Conservation (phyloP, 371 early-diverging fungal species). For the Furculomyces boomerangus region DNA sequence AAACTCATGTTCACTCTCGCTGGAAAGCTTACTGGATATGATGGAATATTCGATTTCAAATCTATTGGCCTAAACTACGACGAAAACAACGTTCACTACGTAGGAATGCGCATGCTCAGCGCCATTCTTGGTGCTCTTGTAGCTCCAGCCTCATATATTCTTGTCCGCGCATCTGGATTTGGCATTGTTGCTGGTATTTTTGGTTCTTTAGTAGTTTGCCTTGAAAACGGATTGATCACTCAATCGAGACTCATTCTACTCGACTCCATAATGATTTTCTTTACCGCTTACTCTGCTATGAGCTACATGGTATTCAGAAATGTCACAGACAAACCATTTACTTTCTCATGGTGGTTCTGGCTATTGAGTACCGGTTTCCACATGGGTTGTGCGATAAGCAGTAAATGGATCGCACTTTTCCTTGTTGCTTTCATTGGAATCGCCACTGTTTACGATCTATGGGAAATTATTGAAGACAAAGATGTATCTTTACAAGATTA, state of each 20-base stretch:
- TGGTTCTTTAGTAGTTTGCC: constrained; percentile 27
- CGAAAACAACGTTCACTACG: constrained; percentile 59
- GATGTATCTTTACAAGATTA: constrained; percentile 27
- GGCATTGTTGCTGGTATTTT: constrained; percentile 40
- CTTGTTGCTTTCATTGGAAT: constrained; percentile 69
- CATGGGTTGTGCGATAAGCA: constrained; percentile 42
- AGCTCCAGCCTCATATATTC: constrained; percentile 59
- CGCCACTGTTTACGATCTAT: constrained; percentile 69
- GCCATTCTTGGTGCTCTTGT: constrained; percentile 54
- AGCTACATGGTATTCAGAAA: constrained; percentile 61
- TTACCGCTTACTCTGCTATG: constrained; percentile 49
- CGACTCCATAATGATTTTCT: constrained; percentile 76
- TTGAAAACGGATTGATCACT: constrained; percentile 70
- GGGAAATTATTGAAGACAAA: constrained; percentile 63
- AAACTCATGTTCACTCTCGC: constrained; percentile 79
- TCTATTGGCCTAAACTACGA: constrained; percentile 61
- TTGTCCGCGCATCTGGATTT: constrained; percentile 51
- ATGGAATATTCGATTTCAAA: constrained; percentile 77
- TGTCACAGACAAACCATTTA: constrained; percentile 30
- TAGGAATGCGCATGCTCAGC: constrained; percentile 61
- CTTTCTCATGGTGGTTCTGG: constrained; percentile 51
- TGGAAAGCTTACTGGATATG: constrained; percentile 63
- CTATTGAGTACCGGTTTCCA: constrained; percentile 44
- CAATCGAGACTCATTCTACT: constrained; percentile 80
- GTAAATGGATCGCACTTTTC: constrained; percentile 89